Evolutionary conservation across 768 basidiomycete genomes (phyloP).

Genomic region (Lactifluus subvellereus): DNA sequence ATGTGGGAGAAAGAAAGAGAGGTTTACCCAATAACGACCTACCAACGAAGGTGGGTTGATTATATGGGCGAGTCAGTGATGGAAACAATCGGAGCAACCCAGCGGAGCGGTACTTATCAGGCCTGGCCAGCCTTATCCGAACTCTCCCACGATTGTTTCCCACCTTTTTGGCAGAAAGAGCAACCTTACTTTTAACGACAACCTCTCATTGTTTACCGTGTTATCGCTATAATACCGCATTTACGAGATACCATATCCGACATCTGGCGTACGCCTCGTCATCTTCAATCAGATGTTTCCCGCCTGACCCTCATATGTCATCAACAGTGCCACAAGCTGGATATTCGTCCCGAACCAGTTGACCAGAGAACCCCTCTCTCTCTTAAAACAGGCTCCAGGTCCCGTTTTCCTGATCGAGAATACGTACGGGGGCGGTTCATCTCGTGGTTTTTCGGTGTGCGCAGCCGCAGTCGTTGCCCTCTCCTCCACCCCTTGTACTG

Average conservation of each 20-base stretch:
- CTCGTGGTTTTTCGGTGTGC: neutral
- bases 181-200: neutral
- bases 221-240: neutral
- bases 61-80: neutral
- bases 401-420: neutral
- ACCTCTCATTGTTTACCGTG: neutral
- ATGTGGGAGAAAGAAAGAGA: conserved; percentile 4
- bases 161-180: neutral
- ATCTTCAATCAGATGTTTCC: neutral
- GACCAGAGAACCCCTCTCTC: neutral
- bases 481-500: neutral
- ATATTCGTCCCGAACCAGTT: neutral
- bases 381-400: neutral
- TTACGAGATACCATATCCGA: neutral
- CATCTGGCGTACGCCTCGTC: neutral
- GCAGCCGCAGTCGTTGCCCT: neutral
- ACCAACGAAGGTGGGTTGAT: conserved; percentile 15
- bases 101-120: neutral
- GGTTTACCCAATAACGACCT: conserved; percentile 2
- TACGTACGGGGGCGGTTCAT: neutral
- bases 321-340: neutral
- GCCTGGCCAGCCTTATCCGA: neutral
- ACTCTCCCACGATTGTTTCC: neutral
- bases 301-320: neutral
- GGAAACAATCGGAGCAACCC: neutral